Conservation (phyloP, 306 rosid genomes). For the Cyamopsis tetragonoloba region DNA sequence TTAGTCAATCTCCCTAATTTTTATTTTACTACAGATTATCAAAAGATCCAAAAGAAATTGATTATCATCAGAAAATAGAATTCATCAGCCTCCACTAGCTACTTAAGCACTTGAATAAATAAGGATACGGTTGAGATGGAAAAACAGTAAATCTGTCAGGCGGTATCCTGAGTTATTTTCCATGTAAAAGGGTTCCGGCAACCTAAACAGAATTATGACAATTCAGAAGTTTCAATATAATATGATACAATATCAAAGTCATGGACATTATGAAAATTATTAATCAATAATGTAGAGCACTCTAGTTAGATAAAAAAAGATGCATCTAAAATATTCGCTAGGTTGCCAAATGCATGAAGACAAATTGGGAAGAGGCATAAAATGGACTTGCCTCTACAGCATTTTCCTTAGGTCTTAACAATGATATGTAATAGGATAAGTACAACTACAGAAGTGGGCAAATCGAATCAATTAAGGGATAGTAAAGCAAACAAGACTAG, state of each 20-base stretch:
- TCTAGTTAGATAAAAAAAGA: background rate
- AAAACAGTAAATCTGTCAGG: constrained; percentile 28
- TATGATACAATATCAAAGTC: background rate
- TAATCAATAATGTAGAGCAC: constrained; percentile 4
- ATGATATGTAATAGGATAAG: constrained; percentile 15
- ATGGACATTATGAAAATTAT: background rate
- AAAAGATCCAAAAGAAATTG: background rate
- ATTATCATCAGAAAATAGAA: background rate
- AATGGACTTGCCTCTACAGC: constrained; percentile 8
- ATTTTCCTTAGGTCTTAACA: constrained; percentile 25
- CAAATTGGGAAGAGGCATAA: background rate
- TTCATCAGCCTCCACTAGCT: background rate
- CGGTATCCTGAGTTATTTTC: constrained; percentile 11
- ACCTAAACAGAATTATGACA: background rate
- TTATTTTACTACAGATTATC: background rate
- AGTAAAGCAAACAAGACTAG: background rate
- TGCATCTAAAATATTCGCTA: background rate
- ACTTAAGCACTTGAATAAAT: constrained; percentile 34
- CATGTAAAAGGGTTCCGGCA: constrained; percentile 1
- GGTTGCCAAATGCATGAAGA: constrained; percentile 17
- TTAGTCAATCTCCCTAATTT: background rate
- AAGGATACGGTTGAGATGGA: constrained; percentile 12
- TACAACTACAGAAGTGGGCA: constrained; percentile 7
- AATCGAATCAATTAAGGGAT: constrained; percentile 17
- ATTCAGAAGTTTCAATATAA: constrained; percentile 8